phyloP scores from a whole-genome alignment of 305 asterid species.

The Withania somnifera region DNA sequence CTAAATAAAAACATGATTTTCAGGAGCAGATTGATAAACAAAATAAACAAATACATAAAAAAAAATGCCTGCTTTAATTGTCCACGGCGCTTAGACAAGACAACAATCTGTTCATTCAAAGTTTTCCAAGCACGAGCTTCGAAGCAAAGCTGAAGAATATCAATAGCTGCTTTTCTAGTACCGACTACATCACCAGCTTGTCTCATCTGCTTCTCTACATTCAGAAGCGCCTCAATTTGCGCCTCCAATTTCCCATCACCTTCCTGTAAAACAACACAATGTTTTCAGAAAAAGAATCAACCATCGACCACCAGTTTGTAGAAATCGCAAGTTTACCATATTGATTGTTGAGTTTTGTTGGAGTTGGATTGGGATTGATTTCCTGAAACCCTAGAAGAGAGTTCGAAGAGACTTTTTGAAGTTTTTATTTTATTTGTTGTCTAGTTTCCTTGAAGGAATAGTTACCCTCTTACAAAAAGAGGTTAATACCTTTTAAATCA shows the following conservation, averaged over 20 bases:
- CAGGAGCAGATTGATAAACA: background rate
- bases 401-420: background rate
- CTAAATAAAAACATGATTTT: background rate
- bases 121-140: slow-evolving; percentile 86
- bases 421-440: background rate
- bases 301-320: background rate
- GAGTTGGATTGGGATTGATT: background rate
- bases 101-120: slow-evolving; percentile 80
- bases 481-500: background rate
- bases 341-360: background rate
- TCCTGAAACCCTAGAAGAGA: slow-evolving; percentile 12
- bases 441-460: background rate
- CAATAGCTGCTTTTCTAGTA: slow-evolving; percentile 72
- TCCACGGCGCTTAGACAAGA: slow-evolving; percentile 94
- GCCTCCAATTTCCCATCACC: slow-evolving; percentile 67
- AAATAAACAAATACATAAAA: background rate
- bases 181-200: slow-evolving; percentile 84
- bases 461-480: background rate
- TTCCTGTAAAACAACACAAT: slow-evolving; percentile 29
- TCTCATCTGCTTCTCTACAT: slow-evolving; percentile 93
- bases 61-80: slow-evolving; percentile 73
- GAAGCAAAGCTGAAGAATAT: slow-evolving; percentile 78
- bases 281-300: background rate
- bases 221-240: slow-evolving; percentile 67
- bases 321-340: slow-evolving; percentile 1